A percentile compares a stretch with the other conserved stretches of the same genome.
phyloP scores from a whole-genome alignment of 2,329 filamentous ascomycete species.

The Nectriaceae sp. region DNA sequence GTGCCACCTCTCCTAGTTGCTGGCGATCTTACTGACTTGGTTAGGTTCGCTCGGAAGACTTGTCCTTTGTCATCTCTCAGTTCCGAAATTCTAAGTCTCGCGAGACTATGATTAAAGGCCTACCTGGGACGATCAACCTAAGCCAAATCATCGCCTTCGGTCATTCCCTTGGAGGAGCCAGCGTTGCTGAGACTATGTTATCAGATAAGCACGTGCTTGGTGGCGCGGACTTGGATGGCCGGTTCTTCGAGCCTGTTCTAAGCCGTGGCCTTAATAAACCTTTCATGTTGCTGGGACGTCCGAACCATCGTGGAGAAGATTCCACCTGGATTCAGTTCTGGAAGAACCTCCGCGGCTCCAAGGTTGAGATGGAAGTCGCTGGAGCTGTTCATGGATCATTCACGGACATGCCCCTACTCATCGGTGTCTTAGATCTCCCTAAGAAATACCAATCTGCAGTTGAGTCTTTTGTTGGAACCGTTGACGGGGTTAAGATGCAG shows the following conservation, averaged over 20 bases:
- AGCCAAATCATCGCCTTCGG: conserved; percentile 38
- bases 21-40: not conserved
- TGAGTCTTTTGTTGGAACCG: conserved; percentile 9
- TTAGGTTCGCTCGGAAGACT: conserved; percentile 38
- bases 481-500: conserved; percentile 16
- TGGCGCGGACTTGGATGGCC: conserved; percentile 45
- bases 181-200: conserved; percentile 34
- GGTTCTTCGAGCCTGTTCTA: conserved; percentile 32
- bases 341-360: conserved; percentile 24
- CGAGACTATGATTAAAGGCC: conserved; percentile 15
- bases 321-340: conserved; percentile 35
- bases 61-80: conserved; percentile 39
- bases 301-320: conserved; percentile 31
- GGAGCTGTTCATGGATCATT: conserved; percentile 34
- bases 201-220: conserved; percentile 35
- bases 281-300: conserved; percentile 34
- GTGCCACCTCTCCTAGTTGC: not conserved
- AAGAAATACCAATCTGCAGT: conserved; percentile 1
- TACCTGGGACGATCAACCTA: conserved; percentile 28
- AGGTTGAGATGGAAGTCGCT: conserved; percentile 25
- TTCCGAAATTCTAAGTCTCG: conserved; percentile 24
- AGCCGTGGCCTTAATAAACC: conserved; percentile 29
- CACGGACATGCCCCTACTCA: conserved; percentile 32
- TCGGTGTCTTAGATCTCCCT: conserved; percentile 25
- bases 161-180: conserved; percentile 42